phyloP scores from a whole-genome alignment of 371 early-diverging fungal species.

The Lichtheimia ornata region DNA sequence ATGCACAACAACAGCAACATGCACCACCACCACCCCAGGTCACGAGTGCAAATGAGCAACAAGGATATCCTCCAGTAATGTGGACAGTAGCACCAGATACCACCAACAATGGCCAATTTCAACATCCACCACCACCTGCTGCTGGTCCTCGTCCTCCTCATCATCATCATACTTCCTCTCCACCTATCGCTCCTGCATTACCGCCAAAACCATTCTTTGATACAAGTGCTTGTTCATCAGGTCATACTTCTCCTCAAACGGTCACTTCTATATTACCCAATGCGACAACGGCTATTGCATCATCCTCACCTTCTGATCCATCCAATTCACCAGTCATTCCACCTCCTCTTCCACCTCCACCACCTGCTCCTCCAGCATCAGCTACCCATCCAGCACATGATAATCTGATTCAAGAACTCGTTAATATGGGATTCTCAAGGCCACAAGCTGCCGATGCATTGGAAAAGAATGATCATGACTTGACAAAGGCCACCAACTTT shows the following conservation, averaged over 20 bases:
- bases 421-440: constrained; percentile 81
- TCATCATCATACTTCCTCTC: neutral
- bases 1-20: constrained; percentile 10
- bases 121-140: neutral
- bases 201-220: constrained; percentile 21
- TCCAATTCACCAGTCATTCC: constrained; percentile 17
- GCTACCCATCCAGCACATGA: constrained; percentile 8
- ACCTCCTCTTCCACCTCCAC: constrained; percentile 40
- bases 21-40: constrained; percentile 6
- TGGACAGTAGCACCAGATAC: neutral
- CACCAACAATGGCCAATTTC: constrained; percentile 9
- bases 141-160: neutral
- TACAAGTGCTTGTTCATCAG: constrained; percentile 5
- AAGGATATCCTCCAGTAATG: neutral
- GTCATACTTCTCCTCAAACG: constrained; percentile 13
- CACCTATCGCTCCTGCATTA: constrained; percentile 14
- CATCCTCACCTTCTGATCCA: constrained; percentile 23
- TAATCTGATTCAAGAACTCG: constrained; percentile 50
- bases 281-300: constrained; percentile 20
- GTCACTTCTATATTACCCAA: too few species aligned
- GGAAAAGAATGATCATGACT: constrained; percentile 78
- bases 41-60: neutral
- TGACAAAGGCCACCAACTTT: constrained; percentile 79
- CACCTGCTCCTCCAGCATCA: constrained; percentile 10
- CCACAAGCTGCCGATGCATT: constrained; percentile 77